These are phyloP conservation scores for Schizothecium vesticola DNA, from an alignment of 495 filamentous ascomycete species.

Conservation along the genomic window DNA sequence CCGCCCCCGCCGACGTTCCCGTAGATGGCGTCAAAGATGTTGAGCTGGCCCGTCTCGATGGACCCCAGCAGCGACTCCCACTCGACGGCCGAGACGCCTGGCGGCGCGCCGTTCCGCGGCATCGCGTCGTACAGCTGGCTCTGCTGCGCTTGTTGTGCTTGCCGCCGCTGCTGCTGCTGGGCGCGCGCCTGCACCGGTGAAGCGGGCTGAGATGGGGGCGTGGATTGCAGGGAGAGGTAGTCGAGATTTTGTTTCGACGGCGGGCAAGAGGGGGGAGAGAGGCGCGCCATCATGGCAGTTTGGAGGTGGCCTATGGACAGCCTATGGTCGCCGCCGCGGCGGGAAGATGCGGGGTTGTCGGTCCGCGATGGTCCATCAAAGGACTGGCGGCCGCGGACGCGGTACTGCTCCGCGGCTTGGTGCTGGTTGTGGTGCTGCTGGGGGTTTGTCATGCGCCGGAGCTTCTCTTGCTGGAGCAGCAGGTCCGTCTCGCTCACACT, in stretches of 20 bases:
- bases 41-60: conserved; percentile 71
- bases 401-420: conserved; percentile 28
- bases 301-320: conserved; percentile 36
- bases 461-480: conserved; percentile 47
- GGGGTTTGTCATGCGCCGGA: conserved; percentile 44
- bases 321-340: conserved; percentile 37
- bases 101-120: conserved; percentile 23
- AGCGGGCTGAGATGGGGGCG: conserved; percentile 28
- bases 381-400: conserved; percentile 34
- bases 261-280: too few relatives aligned
- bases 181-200: conserved; percentile 34
- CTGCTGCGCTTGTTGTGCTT: neutral
- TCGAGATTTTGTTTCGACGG: conserved; percentile 32
- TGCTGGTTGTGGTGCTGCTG: conserved; percentile 17
- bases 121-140: conserved; percentile 23
- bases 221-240: conserved; percentile 34
- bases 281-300: conserved; percentile 27
- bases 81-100: conserved; percentile 53
- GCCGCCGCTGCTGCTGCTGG: conserved; percentile 25
- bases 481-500: conserved; percentile 50
- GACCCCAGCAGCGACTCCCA: conserved; percentile 75
- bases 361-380: conserved; percentile 34
- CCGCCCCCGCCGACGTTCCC: conserved; percentile 53
- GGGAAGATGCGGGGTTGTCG: conserved; percentile 14
- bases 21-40: conserved; percentile 80